phyloP scores from a whole-genome alignment of 2,329 filamentous ascomycete genomes.

The Penicillium sp. region DNA sequence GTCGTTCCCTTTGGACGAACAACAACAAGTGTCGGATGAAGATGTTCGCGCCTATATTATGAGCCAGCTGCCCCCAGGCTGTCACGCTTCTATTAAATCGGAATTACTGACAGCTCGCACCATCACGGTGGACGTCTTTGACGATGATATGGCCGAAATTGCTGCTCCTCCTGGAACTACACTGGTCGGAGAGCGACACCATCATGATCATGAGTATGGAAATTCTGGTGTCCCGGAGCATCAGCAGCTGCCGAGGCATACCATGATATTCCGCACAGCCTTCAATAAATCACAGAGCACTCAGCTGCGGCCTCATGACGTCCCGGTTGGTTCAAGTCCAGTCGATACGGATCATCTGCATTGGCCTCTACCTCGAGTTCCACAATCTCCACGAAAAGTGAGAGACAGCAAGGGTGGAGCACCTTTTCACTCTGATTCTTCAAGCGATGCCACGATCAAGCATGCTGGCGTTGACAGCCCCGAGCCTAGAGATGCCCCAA shows the following conservation, averaged over 20 bases:
- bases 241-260: conserved; percentile 40
- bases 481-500: conserved; percentile 19
- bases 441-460: conserved; percentile 1
- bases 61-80: conserved; percentile 41
- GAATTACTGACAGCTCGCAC: conserved; percentile 44
- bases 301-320: conserved; percentile 28
- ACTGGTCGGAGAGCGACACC: conserved; percentile 43
- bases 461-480: conserved; percentile 8
- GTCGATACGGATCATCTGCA: conserved; percentile 3
- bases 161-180: conserved; percentile 44
- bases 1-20: conserved; percentile 33
- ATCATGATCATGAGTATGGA: conserved; percentile 45
- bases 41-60: conserved; percentile 48
- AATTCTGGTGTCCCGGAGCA: conserved; percentile 40
- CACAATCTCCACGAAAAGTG: background rate
- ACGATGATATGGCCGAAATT: conserved; percentile 41
- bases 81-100: conserved; percentile 42
- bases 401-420: background rate
- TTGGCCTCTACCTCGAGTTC: background rate
- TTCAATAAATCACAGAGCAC: conserved; percentile 40
- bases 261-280: conserved; percentile 44
- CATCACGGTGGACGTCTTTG: conserved; percentile 46
- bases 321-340: background rate
- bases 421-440: conserved; percentile 3
- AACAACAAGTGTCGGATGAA: conserved; percentile 42